Conservation (phyloP, 495 filamentous ascomycete species). For the Lepidopterella palustris region DNA sequence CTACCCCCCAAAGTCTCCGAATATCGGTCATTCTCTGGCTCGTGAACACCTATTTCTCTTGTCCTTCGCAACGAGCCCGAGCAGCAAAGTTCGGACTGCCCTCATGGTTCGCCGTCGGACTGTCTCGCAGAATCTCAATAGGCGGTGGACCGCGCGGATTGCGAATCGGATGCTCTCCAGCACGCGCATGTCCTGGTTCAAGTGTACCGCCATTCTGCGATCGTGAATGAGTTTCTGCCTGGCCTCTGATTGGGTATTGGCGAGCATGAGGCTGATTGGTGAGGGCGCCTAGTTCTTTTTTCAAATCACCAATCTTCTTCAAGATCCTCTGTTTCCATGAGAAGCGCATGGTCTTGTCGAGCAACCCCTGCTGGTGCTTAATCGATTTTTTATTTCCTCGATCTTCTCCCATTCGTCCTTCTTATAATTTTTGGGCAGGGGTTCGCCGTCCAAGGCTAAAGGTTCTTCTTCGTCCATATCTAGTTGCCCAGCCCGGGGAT, state of each 20-base stretch:
- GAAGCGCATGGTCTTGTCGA: not conserved
- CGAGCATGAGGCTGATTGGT: not conserved
- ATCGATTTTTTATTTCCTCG: no score
- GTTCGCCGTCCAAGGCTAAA: no score
- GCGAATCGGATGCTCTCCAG: slow-evolving; percentile 4
- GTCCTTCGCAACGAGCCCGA: not conserved
- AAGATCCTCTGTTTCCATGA: not conserved
- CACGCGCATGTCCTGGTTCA: not conserved
- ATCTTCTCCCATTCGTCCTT: no score
- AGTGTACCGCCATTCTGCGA: not conserved
- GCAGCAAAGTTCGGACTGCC: slow-evolving; percentile 6
- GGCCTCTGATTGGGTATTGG: no score
- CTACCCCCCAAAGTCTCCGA: no score
- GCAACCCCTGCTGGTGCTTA: no score
- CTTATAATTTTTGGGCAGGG: no score
- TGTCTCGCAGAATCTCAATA: not conserved
- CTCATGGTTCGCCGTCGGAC: not conserved
- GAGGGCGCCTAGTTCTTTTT: not conserved
- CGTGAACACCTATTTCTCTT: no score
- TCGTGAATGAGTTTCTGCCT: not conserved
- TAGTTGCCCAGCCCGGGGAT: no score
- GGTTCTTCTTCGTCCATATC: no score
- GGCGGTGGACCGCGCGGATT: not conserved
- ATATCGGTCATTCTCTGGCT: no score
- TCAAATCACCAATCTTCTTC: not conserved